These are phyloP conservation scores for Ganoderma lingzhi DNA, from an alignment of 1,284 basidiomycete species.

Conservation along the genomic window DNA sequence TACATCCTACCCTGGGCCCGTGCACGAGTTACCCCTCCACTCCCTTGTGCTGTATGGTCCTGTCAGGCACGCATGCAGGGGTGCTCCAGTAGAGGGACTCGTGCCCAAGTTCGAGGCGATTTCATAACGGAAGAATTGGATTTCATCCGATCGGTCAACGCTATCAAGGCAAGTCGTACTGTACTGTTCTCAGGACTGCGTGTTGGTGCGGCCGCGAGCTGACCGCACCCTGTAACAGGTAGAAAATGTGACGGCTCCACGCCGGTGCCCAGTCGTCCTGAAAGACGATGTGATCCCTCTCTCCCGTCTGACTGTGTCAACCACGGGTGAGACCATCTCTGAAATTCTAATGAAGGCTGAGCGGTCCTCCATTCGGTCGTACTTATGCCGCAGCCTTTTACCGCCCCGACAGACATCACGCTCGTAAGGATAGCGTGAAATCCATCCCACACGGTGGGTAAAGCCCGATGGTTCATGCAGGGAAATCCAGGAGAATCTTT, in stretches of 20 bases:
- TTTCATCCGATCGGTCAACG: slow-evolving; percentile 32
- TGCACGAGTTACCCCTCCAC: slow-evolving; percentile 33
- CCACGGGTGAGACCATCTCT: slow-evolving; percentile 41
- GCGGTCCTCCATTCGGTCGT: slow-evolving; percentile 42
- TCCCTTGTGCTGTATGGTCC: slow-evolving; percentile 43
- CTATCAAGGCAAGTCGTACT: slow-evolving; percentile 24
- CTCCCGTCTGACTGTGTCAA: slow-evolving; percentile 43
- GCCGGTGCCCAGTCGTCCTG: slow-evolving; percentile 42
- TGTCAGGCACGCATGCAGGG: slow-evolving; percentile 36
- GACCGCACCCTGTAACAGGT: neutral
- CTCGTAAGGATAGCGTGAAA: neutral
- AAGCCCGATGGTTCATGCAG: too few relatives aligned
- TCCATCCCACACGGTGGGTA: too few relatives aligned
- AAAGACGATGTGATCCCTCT: slow-evolving; percentile 50
- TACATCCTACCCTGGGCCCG: slow-evolving; percentile 43
- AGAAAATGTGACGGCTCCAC: slow-evolving; percentile 51
- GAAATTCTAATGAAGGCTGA: slow-evolving; percentile 48
- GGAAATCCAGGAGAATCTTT: too few relatives aligned
- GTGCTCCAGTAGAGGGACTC: slow-evolving; percentile 28
- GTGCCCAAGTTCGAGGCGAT: slow-evolving; percentile 32
- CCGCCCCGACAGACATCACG: slow-evolving; percentile 31
- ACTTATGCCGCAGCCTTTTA: slow-evolving; percentile 36
- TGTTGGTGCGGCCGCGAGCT: neutral
- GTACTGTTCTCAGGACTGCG: neutral
- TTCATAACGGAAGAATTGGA: slow-evolving; percentile 42